Evolutionary conservation across 139 green algal species (phyloP).

Genomic region (Gonium pectorale): DNA sequence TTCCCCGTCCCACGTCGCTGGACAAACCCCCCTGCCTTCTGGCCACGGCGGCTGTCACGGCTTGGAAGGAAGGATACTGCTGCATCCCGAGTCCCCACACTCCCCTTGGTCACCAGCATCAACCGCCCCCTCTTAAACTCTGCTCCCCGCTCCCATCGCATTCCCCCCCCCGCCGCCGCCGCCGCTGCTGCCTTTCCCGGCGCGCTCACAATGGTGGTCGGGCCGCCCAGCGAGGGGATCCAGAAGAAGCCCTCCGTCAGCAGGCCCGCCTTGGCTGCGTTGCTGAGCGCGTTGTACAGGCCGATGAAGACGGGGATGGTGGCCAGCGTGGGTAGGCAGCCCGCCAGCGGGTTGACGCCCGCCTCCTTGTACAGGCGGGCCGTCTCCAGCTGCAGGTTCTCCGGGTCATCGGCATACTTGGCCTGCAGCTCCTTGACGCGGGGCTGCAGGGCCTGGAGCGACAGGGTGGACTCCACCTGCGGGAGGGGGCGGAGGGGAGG

Average conservation of each 20-base stretch:
- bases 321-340: conserved; percentile 89
- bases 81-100: too few relatives aligned
- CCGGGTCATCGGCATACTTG: conserved; percentile 87
- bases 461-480: conserved; percentile 93
- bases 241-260: conserved; percentile 89
- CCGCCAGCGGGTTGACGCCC: conserved; percentile 92
- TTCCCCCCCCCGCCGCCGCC: too few relatives aligned
- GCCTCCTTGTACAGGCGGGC: conserved; percentile 94
- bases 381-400: conserved; percentile 92
- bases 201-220: conserved; percentile 63
- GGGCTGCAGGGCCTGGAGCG: conserved; percentile 93
- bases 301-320: conserved; percentile 96
- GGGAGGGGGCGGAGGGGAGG: neutral
- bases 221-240: conserved; percentile 86
- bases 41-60: too few relatives aligned
- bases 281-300: conserved; percentile 80
- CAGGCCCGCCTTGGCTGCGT: conserved; percentile 66
- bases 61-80: too few relatives aligned
- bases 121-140: too few relatives aligned
- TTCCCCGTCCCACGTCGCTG: too few relatives aligned
- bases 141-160: too few relatives aligned
- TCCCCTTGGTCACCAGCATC: too few relatives aligned
- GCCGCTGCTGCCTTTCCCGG: too few relatives aligned
- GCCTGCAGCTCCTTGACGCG: conserved; percentile 96
- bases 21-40: too few relatives aligned